Conservation (phyloP, 176 grass and related monocot species). For the Cenchrus purpureus region DNA sequence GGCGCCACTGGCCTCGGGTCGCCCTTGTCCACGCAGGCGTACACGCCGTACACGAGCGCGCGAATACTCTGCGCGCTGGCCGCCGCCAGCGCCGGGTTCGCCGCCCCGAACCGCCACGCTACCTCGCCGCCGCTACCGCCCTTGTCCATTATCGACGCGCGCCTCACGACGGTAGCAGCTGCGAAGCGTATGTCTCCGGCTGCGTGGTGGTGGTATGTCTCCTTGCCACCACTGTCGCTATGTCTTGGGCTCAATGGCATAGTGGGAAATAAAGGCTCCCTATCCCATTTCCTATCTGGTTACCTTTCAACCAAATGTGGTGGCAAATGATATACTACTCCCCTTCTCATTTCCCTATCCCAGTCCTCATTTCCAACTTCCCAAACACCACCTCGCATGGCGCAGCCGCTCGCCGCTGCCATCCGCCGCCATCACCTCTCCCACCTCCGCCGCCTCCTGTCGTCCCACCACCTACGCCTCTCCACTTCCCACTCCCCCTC, state of each 20-base stretch:
- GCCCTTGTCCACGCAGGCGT: conserved; percentile 16
- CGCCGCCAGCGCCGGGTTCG: conserved; percentile 29
- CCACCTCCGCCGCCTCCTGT: neutral
- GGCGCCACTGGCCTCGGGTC: conserved; percentile 37
- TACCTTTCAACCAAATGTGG: too few relatives aligned
- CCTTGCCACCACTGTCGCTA: too few relatives aligned
- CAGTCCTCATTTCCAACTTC: too few relatives aligned
- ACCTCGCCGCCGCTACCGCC: neutral
- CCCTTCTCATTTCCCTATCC: too few relatives aligned
- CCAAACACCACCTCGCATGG: conserved; percentile 34
- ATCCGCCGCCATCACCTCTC: conserved; percentile 19
- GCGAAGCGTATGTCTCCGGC: too few relatives aligned
- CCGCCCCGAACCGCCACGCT: conserved; percentile 44
- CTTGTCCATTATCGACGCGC: neutral
- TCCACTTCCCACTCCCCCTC: conserved; percentile 20
- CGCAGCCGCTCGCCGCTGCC: conserved; percentile 29
- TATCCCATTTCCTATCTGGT: too few relatives aligned
- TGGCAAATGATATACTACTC: too few relatives aligned
- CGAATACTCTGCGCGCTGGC: conserved; percentile 27
- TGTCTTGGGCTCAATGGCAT: too few relatives aligned
- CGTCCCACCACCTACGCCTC: neutral
- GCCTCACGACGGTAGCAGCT: too few relatives aligned
- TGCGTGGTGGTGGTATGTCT: too few relatives aligned
- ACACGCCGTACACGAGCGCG: neutral
- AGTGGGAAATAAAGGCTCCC: too few relatives aligned